Base-by-base conservation (phyloP, 1,284 basidiomycete species). In the Ganoderma resinaceum region DNA sequence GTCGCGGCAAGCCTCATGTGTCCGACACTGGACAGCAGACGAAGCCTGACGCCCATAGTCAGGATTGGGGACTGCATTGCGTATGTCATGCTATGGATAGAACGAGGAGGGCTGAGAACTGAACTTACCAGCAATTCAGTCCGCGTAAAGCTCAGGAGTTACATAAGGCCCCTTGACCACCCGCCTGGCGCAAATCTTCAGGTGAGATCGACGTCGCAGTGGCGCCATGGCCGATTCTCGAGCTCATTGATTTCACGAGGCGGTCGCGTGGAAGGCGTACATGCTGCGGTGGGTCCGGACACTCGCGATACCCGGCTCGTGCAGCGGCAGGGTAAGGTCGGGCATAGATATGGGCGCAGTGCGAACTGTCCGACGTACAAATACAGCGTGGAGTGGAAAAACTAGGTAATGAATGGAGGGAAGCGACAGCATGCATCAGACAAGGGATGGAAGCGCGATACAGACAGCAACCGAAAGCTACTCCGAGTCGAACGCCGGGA, bases 381-480 rank as follows among this genome's bases (percentile, higher is more conserved):
- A 60, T 60, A 60, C 55, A 58, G 33, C 20, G n/a, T 33, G 35
- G 46, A 61, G 66, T 8, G 9, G 55, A 63, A 63, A 57, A 46
- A 66, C 63, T 69, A 69, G 65, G 67, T 67, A 61, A 66, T 63
- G 40, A 67, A 69, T 64, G 67, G 42, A 66, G 40, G 43, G 61
- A 43, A 52, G 68, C 46, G 66, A 69, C 63, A 70, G 68, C 68
- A 67, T 18, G 55, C 29, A 42, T 62, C 63, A 49, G 66, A 58
- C 61, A 40, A 52, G 70, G 49, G 38, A 62, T 55, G 62, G 63
- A 70, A 66, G 69, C 65, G 67, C 40, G 49, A 61, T 64, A 65
- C 43, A 35, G 63, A 72, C 46, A 72, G 71, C 69, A 66, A 60
- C 63, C 69, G 69, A 72, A 60, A 68, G 67, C 71, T 62, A 64